Evolutionary conservation across 2,329 filamentous ascomycete genomes (phyloP).

Genomic region (Trichoderma koningii): DNA sequence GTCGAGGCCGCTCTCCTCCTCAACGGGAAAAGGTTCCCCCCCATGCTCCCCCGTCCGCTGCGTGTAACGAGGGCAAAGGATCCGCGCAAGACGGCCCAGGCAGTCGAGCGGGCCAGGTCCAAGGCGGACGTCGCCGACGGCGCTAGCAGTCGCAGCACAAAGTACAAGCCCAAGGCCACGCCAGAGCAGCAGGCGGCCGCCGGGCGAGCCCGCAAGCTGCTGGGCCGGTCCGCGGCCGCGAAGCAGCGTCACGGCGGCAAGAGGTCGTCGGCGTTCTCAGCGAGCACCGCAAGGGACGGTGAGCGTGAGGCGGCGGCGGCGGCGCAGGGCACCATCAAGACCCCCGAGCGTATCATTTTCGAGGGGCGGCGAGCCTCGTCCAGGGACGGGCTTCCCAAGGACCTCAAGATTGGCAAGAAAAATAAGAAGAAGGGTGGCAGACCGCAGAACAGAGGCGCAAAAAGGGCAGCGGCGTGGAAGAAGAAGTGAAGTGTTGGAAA

Average conservation of each 20-base stretch:
- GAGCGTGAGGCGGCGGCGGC: conserved; percentile 16
- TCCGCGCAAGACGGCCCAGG: conserved; percentile 59
- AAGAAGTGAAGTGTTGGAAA: conserved; percentile 36
- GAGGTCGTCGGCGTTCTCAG: conserved; percentile 33
- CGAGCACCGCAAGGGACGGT: conserved; percentile 29
- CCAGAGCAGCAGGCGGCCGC: conserved; percentile 69
- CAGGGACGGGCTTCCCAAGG: conserved; percentile 64
- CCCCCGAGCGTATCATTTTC: conserved; percentile 73
- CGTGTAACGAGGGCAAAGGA: conserved; percentile 86
- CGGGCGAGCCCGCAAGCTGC: conserved; percentile 72
- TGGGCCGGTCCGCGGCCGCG: conserved; percentile 67
- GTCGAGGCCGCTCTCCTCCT: conserved; percentile 90
- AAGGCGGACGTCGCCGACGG: conserved; percentile 42
- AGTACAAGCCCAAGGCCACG: conserved; percentile 70
- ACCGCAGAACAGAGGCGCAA: conserved; percentile 44
- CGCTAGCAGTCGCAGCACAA: conserved; percentile 44
- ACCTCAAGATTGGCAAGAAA: conserved; percentile 61
- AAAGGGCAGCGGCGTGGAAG: conserved; percentile 47
- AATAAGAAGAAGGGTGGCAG: conserved; percentile 48
- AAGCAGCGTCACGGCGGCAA: conserved; percentile 43
- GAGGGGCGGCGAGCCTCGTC: conserved; percentile 75
- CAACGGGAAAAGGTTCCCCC: conserved; percentile 89
- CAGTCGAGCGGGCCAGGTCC: conserved; percentile 41
- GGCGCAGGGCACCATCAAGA: conserved; percentile 49
- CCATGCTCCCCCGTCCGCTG: conserved; percentile 85